Evolutionary conservation across 2,329 filamentous ascomycete genomes (phyloP), one percentile per base, ranked within the genome.

Genomic region (Calonectria honghensis): DNA sequence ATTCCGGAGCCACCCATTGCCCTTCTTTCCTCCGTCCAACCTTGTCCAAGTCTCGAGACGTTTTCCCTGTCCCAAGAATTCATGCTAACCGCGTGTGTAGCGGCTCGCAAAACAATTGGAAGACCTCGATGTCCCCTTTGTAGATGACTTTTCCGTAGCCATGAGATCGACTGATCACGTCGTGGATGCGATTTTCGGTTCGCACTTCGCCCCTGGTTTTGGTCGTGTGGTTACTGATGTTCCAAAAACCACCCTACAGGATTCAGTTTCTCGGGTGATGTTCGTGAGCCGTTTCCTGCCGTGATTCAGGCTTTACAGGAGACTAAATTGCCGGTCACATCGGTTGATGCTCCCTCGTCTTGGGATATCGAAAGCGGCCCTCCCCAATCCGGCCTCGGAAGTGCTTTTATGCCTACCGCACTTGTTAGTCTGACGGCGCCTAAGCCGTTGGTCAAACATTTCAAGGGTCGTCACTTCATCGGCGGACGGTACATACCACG

Each of bases 281-380:
- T 99, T 68, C 93, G 97, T n/a, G 95, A 98, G 78, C 97, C 97
- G 1, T 99, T 98, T 82, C 93, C 93, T 0, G 89, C 89, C 0
- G 94, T 98, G 18, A 97, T 99, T 79, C 88, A 90, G 75, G 92
- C 94, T 10, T 89, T 99, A 48, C 91, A 95, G 79, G 89, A 93
- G 52, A 94, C 94, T 6, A 90, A 90, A 32, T 82, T 97, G 10
- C 94, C 96, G 0, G 94, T 98, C 0, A 93, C 97, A 3, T 94
- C 95, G 3, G 95, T 99, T 29, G 97, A 99, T 86, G 96, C 95
- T 9, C 97, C 97, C 1, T 98, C 95, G 39, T 97, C 95, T 2
- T 99, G 97, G 97, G 93, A 97, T 84, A 97, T 99, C 72, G 95
- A 98, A 82, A 88, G 89, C 14, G 97, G 97, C 0, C 96, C 96